These are phyloP conservation scores for Hyphopichia khmerensis DNA, from an alignment of 1,139 yeast genomes.

Conservation along the genomic window DNA sequence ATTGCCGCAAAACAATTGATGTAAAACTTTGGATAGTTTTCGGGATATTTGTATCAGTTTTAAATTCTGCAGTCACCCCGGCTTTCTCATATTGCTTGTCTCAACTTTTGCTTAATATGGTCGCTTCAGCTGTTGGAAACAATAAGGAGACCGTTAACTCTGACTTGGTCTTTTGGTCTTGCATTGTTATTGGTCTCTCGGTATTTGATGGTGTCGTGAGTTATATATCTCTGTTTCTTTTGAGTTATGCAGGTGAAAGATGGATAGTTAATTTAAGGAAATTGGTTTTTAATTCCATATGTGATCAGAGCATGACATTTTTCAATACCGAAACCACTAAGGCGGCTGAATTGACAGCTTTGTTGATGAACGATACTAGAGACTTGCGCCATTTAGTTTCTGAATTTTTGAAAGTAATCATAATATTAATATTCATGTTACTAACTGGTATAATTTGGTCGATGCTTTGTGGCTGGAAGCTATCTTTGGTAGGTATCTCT, in stretches of 20 bases:
- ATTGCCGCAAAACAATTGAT: constrained; percentile 31
- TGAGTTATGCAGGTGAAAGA: constrained; percentile 62
- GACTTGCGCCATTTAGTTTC: constrained; percentile 68
- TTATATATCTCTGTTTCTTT: constrained; percentile 48
- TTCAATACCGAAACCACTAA: constrained; percentile 38
- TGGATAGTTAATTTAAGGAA: constrained; percentile 63
- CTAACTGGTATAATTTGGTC: constrained; percentile 76
- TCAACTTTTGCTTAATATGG: constrained; percentile 57
- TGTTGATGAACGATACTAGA: constrained; percentile 77
- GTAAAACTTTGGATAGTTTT: constrained; percentile 35
- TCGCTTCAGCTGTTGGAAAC: constrained; percentile 31
- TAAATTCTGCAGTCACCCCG: constrained; percentile 70
- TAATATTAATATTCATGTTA: constrained; percentile 55
- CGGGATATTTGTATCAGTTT: constrained; percentile 55
- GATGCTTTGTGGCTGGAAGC: constrained; percentile 76
- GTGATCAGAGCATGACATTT: constrained; percentile 57
- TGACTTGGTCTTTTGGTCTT: constrained; percentile 63
- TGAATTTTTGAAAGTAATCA: constrained; percentile 54
- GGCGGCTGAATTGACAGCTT: constrained; percentile 61
- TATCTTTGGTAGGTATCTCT: constrained; percentile 77
- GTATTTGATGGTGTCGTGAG: constrained; percentile 57
- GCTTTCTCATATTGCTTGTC: constrained; percentile 78
- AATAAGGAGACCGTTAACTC: background rate
- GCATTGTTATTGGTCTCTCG: constrained; percentile 60
- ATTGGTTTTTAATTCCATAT: constrained; percentile 46